Evolutionary conservation across 139 green algal genomes (phyloP).

Genomic region (Chlamydomonas schloesseri): DNA sequence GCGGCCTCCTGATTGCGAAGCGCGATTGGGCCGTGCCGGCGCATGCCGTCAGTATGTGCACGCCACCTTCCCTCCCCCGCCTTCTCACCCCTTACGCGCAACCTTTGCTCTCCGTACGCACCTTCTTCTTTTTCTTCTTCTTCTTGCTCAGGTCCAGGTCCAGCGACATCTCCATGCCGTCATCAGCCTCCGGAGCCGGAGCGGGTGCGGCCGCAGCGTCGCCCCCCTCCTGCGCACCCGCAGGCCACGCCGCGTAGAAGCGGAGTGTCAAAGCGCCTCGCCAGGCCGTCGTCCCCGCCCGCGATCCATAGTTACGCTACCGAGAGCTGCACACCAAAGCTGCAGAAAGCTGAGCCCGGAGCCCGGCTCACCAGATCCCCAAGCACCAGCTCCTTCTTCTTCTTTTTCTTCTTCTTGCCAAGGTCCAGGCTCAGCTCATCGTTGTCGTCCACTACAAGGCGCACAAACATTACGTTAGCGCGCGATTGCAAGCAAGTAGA

Average conservation of each 20-base stretch:
- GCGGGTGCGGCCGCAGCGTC: slow-evolving; percentile 6
- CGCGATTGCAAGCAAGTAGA: too few relatives aligned
- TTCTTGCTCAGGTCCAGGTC: slow-evolving; percentile 69
- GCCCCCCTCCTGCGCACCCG: not conserved
- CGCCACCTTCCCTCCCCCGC: too few relatives aligned
- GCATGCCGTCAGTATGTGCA: too few relatives aligned
- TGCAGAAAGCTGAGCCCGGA: too few relatives aligned
- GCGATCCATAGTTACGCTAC: too few relatives aligned
- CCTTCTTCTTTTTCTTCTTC: slow-evolving; percentile 90
- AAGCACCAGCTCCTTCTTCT: slow-evolving; percentile 26
- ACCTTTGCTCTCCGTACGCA: slow-evolving; percentile 29
- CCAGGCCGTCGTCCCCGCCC: too few relatives aligned
- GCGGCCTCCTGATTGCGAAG: too few relatives aligned
- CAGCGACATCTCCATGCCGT: slow-evolving; percentile 46
- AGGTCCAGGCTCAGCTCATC: slow-evolving; percentile 65
- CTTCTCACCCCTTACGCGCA: too few relatives aligned
- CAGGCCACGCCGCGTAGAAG: not conserved
- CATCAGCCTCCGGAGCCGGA: not conserved
- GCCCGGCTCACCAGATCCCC: not conserved
- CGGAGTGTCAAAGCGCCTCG: too few relatives aligned
- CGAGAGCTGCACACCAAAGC: too few relatives aligned
- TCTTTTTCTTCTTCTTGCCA: slow-evolving; percentile 66
- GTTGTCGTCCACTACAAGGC: slow-evolving; percentile 53
- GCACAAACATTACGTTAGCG: not conserved
- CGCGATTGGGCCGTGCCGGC: too few relatives aligned